phyloP scores from a whole-genome alignment of 768 basidiomycete species.

The Terana coerulea region DNA sequence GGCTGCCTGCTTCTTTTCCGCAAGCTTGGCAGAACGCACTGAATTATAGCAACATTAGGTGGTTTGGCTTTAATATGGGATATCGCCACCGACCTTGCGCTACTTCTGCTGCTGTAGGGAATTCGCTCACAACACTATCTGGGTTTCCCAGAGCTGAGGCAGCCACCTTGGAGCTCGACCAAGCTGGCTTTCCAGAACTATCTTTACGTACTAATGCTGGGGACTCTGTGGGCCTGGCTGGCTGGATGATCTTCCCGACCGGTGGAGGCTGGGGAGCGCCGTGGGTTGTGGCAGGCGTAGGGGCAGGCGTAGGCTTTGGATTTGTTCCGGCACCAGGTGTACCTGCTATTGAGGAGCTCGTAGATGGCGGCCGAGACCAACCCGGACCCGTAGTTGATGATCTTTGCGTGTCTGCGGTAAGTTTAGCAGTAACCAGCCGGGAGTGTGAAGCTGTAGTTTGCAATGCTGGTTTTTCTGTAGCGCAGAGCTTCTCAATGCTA shows the following conservation, averaged over 20 bases:
- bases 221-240: slow-evolving; percentile 42
- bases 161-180: slow-evolving; percentile 58
- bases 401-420: slow-evolving; percentile 63
- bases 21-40: slow-evolving; percentile 19
- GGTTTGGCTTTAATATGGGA: not conserved
- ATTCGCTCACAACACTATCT: slow-evolving; percentile 59
- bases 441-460: slow-evolving; percentile 63
- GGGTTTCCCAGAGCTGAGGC: slow-evolving; percentile 29
- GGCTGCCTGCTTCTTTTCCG: slow-evolving; percentile 40
- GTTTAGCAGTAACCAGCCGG: slow-evolving; percentile 81
- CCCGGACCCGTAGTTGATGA: slow-evolving; percentile 59
- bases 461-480: slow-evolving; percentile 51
- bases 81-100: slow-evolving; percentile 58
- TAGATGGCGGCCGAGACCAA: slow-evolving; percentile 78
- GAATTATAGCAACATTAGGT: not conserved
- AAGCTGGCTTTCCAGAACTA: slow-evolving; percentile 51
- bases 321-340: slow-evolving; percentile 41
- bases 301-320: slow-evolving; percentile 33
- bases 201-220: slow-evolving; percentile 28
- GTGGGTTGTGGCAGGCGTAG: slow-evolving; percentile 20
- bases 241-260: slow-evolving; percentile 64
- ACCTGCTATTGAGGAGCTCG: slow-evolving; percentile 54
- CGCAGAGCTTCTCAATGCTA: not conserved
- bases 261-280: slow-evolving; percentile 49
- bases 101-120: slow-evolving; percentile 96